Base-by-base conservation (phyloP, 1,284 basidiomycete genomes). In the Cutaneotrichosporon sp. region DNA sequence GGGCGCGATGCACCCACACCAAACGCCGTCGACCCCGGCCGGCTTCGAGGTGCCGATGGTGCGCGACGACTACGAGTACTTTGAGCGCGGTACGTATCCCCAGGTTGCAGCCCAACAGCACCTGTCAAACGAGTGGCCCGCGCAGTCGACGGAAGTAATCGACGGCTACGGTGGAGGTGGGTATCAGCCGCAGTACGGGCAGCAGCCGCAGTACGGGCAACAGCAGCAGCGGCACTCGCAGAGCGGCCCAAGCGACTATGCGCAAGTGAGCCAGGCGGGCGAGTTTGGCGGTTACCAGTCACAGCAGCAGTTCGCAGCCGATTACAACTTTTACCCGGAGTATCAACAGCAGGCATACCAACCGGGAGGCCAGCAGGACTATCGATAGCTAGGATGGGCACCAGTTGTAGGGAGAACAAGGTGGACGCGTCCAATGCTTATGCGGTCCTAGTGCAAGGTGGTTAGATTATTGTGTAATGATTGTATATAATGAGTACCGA, bases 61-160 rank as follows among this genome's bases (percentile, higher is more conserved):
- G 51, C 30, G 30, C 30, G 51, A 53, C 51, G 51, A 53, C 26
- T 50, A 50, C 22, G 49, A 50, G 26, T 50, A 50, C 51, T 34
- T 53, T 5, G 9, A 31, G 13, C 14, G 18, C 14, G 31, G 51
- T 22, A 22, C 49, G 31, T 53, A 34, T 30, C 22, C 4, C 8
- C 49, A 51, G 49, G 42, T 18, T n/a, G 42, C 16, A 6, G 14
- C 14, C 30, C 51, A 31, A 14, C 30, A 31, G 51, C 51, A 34
- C 51, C 10, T 18, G 51, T 53, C 51, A 6, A 53, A 53, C 51
- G 51, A 53, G 51, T 53, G 51, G 51, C 9, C 50, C 8, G 10
- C 50, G 10, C 50, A 18, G 30, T 53, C 51, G 51, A 6, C 51
- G 14, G 51, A 53, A 13, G 30, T 31, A 5, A 32, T 34, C 31